Evolutionary conservation across 148 eudicot species (phyloP).

Genomic region (Persicaria tinctoria): DNA sequence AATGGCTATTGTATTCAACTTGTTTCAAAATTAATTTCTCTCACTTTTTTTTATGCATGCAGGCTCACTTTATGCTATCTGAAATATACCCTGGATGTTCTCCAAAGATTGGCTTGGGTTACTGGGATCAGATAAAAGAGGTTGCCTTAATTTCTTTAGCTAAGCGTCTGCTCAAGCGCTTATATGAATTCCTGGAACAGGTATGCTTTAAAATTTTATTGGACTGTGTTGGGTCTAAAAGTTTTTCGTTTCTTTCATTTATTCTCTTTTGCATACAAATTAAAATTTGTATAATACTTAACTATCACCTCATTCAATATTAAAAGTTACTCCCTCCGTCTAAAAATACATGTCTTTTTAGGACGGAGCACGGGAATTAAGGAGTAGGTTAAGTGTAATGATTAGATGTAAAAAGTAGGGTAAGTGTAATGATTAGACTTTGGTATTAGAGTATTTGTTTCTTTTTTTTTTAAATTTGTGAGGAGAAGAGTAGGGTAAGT

Average conservation of each 20-base stretch:
- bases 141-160: conserved; percentile 83
- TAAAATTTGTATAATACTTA: neutral
- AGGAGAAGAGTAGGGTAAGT: too few species aligned
- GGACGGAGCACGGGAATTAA: too few species aligned
- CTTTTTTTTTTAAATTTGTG: too few species aligned
- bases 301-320: neutral
- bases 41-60: conserved; percentile 14
- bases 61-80: conserved; percentile 93
- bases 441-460: too few species aligned
- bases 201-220: conserved; percentile 26
- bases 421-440: too few species aligned
- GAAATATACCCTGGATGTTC: conserved; percentile 95
- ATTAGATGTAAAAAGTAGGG: too few species aligned
- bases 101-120: conserved; percentile 74
- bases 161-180: conserved; percentile 73
- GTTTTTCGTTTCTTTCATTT: neutral
- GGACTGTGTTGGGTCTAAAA: conserved; percentile 6
- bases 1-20: neutral
- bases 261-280: neutral
- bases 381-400: too few species aligned
- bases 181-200: conserved; percentile 66
- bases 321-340: too few species aligned
- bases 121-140: conserved; percentile 95
- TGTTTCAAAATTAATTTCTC: neutral
- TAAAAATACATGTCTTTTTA: too few species aligned